Evolutionary conservation across 257 asterid genomes (phyloP), one percentile per base, ranked within the genome.

Genomic region (Nyctanthes arbortristis): DNA sequence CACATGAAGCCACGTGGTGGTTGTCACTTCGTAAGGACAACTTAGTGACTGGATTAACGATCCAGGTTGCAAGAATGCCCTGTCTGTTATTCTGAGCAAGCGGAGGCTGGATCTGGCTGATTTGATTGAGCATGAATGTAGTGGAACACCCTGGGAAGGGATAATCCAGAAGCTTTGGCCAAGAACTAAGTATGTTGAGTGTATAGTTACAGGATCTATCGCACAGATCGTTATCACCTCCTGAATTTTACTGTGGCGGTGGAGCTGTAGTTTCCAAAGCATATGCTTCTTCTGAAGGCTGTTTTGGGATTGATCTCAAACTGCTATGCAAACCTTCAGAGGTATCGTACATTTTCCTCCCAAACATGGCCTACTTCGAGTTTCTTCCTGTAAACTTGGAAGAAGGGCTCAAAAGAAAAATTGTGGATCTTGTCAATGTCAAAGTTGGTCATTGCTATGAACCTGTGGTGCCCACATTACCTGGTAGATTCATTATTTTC

Each of bases 221-320:
- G 88, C 98, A 0, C 98, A 92, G 37, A 40, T 92, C 90, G 40
- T 90, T 90, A 12, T 97, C 93, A 1, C 90, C 87, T 5, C 95
- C 90, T 22, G 97, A 92, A 71, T 82, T 84, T 32, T 92, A 92
- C 60, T 88, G 97, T 81, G 79, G 83, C 52, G 85, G 85, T n/a
- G 76, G 90, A 2, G 97, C 98, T 8, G 86, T 90, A 25, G 98
- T 90, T 1, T 87, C 96, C 66, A 88, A 96, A 9, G 89, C 88
- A 96, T 92, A 92, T 55, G 98, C 98, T 25, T 92, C 97, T 0
- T 92, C 97, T 0, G 97, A 92, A 79, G 89, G 98, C 31, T 92
- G 86, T 14, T 92, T 92, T 18, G 98, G 96, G 5, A 87, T 92
- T 18, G 90, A 92, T n/a, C 82, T 92, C 1, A 81, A 92, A 60